Conservation (phyloP, 495 filamentous ascomycete genomes). For the Penicillium ochrochloron region DNA sequence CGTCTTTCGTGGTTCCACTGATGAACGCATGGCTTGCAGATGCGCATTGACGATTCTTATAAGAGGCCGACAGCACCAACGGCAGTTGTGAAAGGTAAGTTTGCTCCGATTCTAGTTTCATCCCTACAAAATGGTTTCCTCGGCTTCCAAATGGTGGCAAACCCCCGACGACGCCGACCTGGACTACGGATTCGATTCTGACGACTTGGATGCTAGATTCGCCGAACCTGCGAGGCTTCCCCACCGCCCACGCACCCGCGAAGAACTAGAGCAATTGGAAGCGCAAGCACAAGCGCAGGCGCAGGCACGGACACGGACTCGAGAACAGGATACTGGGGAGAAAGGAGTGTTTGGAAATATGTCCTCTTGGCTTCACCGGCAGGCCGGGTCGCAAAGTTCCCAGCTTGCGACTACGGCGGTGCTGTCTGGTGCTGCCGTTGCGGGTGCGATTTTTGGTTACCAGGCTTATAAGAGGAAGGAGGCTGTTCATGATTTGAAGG, state of each 20-base stretch:
- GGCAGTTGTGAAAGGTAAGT: slow-evolving; percentile 24
- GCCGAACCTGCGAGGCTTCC: slow-evolving; percentile 21
- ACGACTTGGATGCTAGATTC: slow-evolving; percentile 34
- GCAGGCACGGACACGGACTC: neutral
- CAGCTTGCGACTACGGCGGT: slow-evolving; percentile 80
- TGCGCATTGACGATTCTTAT: slow-evolving; percentile 20
- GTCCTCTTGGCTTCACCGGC: slow-evolving; percentile 62
- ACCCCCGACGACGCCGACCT: slow-evolving; percentile 31
- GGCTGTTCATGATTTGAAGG: slow-evolving; percentile 69
- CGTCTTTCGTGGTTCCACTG: slow-evolving; percentile 29
- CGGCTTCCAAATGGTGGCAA: slow-evolving; percentile 33
- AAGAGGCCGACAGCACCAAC: slow-evolving; percentile 23
- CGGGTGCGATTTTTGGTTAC: slow-evolving; percentile 70
- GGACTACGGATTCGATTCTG: slow-evolving; percentile 40
- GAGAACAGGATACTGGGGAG: slow-evolving; percentile 8
- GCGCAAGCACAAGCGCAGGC: neutral
- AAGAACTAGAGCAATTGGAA: slow-evolving; percentile 15
- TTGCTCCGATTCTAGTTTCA: neutral
- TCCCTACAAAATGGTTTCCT: slow-evolving; percentile 20
- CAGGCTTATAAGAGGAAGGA: slow-evolving; percentile 67
- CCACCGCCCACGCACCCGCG: slow-evolving; percentile 10
- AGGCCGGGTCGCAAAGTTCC: slow-evolving; percentile 55
- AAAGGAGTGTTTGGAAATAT: slow-evolving; percentile 42
- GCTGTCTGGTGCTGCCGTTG: slow-evolving; percentile 74
- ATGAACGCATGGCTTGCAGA: slow-evolving; percentile 35